A percentile compares a stretch with the other conserved stretches of the same genome.
Conservation (phyloP, 257 asterid species). For the Gentiana dahurica region DNA sequence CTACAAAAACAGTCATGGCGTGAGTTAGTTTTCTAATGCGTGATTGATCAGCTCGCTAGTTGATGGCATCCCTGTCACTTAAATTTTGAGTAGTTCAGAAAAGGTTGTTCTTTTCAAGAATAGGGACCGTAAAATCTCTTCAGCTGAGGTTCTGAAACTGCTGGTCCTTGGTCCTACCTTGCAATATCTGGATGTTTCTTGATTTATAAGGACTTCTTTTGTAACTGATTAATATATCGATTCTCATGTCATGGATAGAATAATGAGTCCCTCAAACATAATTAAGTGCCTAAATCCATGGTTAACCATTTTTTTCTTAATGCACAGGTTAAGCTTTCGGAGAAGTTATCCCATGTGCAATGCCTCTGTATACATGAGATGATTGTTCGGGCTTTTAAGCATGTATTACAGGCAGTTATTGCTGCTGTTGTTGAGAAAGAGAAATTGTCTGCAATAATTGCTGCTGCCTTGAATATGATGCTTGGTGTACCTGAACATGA, state of each 20-base stretch:
- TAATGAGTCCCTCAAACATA: neutral
- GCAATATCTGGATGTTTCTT: no score
- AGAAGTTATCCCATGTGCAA: slow-evolving; percentile 89
- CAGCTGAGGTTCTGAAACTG: no score
- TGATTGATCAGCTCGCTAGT: no score
- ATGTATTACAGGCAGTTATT: slow-evolving; percentile 76
- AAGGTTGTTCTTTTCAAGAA: no score
- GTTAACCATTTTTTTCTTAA: slow-evolving; percentile 15
- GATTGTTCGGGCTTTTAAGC: slow-evolving; percentile 95
- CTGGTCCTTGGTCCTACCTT: no score
- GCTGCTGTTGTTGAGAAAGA: slow-evolving; percentile 63
- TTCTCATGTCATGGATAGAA: neutral
- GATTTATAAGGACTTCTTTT: no score
- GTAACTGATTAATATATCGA: no score
- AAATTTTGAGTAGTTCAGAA: no score
- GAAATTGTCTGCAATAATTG: slow-evolving; percentile 64
- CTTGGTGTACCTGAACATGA: slow-evolving; percentile 68
- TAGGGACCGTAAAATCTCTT: no score
- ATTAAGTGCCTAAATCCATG: slow-evolving; percentile 11
- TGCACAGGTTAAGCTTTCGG: slow-evolving; percentile 91
- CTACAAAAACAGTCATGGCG: no score
- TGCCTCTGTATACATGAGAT: slow-evolving; percentile 96
- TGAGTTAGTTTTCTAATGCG: no score
- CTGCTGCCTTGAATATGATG: slow-evolving; percentile 81
- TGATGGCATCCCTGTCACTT: no score